Evolutionary conservation across 208 protist genomes (phyloP), one percentile per base, ranked within the genome.

Genomic region (Crithidia mellificae): DNA sequence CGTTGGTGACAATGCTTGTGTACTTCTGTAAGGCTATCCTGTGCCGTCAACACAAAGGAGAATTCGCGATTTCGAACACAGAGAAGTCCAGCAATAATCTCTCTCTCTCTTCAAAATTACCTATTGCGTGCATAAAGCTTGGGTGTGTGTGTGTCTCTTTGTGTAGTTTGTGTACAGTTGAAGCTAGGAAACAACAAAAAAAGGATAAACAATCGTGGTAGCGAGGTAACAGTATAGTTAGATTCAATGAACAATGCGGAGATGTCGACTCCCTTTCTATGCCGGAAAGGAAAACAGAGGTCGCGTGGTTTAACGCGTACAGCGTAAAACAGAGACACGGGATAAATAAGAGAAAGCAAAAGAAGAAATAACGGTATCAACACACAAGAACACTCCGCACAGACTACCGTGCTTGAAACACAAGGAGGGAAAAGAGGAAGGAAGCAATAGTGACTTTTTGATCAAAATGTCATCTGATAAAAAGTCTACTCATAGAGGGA

Each of bases 101-200:
- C n/a, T n/a, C n/a, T n/a, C 24, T 38, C 50, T 0, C 17, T 2
- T 57, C 12, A n/a, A n/a, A n/a, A n/a, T n/a, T n/a, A n/a, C n/a
- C n/a, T n/a, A n/a, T n/a, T n/a, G n/a, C n/a, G n/a, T n/a, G n/a
- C n/a, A n/a, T n/a, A n/a, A n/a, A n/a, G n/a, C n/a, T 14, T 8
- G 22, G 25, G 44, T 27, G n/a, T 39, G 15, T 56, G 51, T 39
- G 25, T 22, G 36, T 27, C 19, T 34, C 41, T 50, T 15, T 50
- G 17, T 54, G 44, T 15, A 0, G 14, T 0, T 41, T 30, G 46
- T 29, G 20, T 46, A 57, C 24, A 58, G 30, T 29, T 44, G 20
- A 30, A 46, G 14, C 25, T 4, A 43, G 1, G 6, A 74, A 17
- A 59, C 36, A 59, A 59, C 36, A 66, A 15, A 58, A 74, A 19